These are phyloP conservation scores for Cucurbita pepo DNA, from an alignment of 306 rosid species.

Conservation along the genomic window DNA sequence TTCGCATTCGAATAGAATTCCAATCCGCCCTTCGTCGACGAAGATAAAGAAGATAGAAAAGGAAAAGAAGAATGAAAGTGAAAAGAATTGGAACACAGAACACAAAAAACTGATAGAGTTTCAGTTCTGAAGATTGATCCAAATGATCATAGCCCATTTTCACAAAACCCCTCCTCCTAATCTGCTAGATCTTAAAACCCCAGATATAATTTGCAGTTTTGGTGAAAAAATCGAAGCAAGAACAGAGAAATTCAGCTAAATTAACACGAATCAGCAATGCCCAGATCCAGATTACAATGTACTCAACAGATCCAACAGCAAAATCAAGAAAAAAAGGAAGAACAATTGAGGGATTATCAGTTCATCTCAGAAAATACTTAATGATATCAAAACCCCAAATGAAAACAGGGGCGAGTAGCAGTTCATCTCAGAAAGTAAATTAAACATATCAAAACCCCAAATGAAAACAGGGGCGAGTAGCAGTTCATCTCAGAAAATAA, in stretches of 20 bases:
- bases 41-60: constrained; percentile 62
- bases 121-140: constrained; percentile 21
- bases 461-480: too few relatives aligned
- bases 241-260: background rate
- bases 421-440: too few relatives aligned
- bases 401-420: too few relatives aligned
- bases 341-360: background rate
- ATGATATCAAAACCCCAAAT: too few relatives aligned
- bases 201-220: background rate
- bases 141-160: constrained; percentile 20
- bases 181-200: constrained; percentile 2
- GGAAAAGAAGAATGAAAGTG: constrained; percentile 48
- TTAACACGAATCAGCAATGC: background rate
- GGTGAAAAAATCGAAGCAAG: background rate
- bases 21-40: constrained; percentile 51
- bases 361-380: too few relatives aligned
- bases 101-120: constrained; percentile 39
- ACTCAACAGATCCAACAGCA: background rate
- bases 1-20: constrained; percentile 37
- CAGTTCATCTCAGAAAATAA: too few relatives aligned
- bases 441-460: too few relatives aligned
- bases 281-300: background rate
- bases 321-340: background rate
- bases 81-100: constrained; percentile 51
- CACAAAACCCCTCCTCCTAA: background rate